Evolutionary conservation across 2,329 filamentous ascomycete species (phyloP).

Genomic region (Phialophora verrucosa): DNA sequence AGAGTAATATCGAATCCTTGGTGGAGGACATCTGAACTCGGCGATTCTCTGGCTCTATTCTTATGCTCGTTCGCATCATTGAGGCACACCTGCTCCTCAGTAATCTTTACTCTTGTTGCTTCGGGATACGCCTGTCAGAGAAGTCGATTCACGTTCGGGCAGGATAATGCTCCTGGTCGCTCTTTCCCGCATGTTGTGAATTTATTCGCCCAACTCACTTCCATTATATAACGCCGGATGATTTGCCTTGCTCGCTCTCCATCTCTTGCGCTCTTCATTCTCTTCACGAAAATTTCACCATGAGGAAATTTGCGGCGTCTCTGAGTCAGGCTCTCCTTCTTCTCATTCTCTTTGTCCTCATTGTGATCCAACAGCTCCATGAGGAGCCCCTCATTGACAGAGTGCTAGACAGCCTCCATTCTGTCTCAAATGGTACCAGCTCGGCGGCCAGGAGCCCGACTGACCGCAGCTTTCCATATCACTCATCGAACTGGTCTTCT

Average conservation of each 20-base stretch:
- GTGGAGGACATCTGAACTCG: background rate
- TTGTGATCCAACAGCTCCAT: slow-evolving; percentile 9
- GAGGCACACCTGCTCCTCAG: background rate
- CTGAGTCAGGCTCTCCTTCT: slow-evolving; percentile 14
- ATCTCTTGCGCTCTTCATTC: background rate
- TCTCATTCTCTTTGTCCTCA: slow-evolving; percentile 5
- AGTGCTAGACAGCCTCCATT: slow-evolving; percentile 3
- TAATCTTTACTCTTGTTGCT: background rate
- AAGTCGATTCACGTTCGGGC: background rate
- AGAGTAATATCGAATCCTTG: background rate
- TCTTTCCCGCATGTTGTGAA: background rate
- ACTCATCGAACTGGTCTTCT: background rate
- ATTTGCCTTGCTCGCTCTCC: background rate
- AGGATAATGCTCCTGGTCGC: background rate
- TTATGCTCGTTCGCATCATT: background rate
- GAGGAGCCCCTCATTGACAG: slow-evolving; percentile 13
- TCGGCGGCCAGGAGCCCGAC: slow-evolving; percentile 28
- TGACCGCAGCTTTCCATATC: background rate
- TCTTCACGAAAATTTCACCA: background rate
- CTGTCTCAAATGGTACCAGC: slow-evolving; percentile 20
- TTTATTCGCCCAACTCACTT: background rate
- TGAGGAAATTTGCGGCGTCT: slow-evolving; percentile 8
- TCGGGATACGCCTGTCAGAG: background rate
- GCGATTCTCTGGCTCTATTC: background rate
- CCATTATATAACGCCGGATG: background rate